Conservation (phyloP, 1,139 yeast genomes). For the Scheffersomyces insectosa region DNA sequence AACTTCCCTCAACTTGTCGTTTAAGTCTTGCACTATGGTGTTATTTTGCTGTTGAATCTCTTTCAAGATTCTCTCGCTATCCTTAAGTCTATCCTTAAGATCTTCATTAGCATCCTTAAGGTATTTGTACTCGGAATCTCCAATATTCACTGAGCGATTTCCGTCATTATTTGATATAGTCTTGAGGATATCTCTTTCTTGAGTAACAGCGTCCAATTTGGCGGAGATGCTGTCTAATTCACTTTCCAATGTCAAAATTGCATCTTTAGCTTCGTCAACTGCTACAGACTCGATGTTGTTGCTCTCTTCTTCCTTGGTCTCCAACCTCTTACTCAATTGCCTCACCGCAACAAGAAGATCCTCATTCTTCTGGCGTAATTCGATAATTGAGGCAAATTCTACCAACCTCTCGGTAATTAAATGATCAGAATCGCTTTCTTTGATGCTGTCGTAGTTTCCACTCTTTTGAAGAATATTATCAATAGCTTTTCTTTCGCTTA, state of each 20-base stretch:
- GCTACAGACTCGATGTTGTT: slow-evolving; percentile 55
- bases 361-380: slow-evolving; percentile 72
- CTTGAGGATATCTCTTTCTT: slow-evolving; percentile 70
- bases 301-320: slow-evolving; percentile 48
- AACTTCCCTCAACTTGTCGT: slow-evolving; percentile 26
- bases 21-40: slow-evolving; percentile 24
- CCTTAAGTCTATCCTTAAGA: slow-evolving; percentile 27
- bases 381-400: slow-evolving; percentile 64
- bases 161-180: slow-evolving; percentile 24
- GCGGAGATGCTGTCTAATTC: slow-evolving; percentile 54
- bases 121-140: slow-evolving; percentile 17
- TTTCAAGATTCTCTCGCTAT: slow-evolving; percentile 29
- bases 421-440: slow-evolving; percentile 65
- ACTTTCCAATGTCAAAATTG: slow-evolving; percentile 66
- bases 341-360: slow-evolving; percentile 69
- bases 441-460: slow-evolving; percentile 28
- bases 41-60: slow-evolving; percentile 32
- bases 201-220: slow-evolving; percentile 52
- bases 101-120: slow-evolving; percentile 31
- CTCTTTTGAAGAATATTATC: slow-evolving; percentile 43
- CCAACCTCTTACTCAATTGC: slow-evolving; percentile 68
- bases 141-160: slow-evolving; percentile 1
- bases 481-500: slow-evolving; percentile 56
- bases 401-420: slow-evolving; percentile 75
- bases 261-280: slow-evolving; percentile 72